Percentiles rank a stretch among this genome's conserved stretches.
Conservation (phyloP, 331 rosid genomes). For the Phaseolus coccineus region DNA sequence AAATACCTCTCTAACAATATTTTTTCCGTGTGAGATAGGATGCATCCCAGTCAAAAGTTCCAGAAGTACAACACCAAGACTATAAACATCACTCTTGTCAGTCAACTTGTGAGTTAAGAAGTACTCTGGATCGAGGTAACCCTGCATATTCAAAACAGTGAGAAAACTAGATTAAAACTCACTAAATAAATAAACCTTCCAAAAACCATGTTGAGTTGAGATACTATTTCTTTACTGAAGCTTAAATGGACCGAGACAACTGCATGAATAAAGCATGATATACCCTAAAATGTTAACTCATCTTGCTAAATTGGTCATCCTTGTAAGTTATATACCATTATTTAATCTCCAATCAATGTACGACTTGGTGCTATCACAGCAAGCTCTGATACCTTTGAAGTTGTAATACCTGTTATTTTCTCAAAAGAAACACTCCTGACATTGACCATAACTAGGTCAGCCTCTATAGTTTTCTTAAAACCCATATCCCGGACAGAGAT, state of each 20-base stretch:
- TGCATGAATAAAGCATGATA: not conserved
- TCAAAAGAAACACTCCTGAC: slow-evolving; percentile 9
- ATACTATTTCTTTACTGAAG: not conserved
- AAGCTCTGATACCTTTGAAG: not conserved
- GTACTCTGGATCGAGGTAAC: slow-evolving; percentile 97
- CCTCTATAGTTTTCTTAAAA: not conserved
- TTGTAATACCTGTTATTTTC: not conserved
- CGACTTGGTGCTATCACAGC: not conserved
- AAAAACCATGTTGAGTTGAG: not conserved
- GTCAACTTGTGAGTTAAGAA: slow-evolving; percentile 86
- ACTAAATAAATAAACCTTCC: slow-evolving; percentile 12
- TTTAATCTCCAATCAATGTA: not conserved
- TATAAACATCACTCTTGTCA: slow-evolving; percentile 93
- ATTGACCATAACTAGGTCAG: not conserved
- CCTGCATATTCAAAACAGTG: slow-evolving; percentile 58
- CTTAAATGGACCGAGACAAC: not conserved
- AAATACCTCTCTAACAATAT: slow-evolving; percentile 90
- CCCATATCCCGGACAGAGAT: not conserved
- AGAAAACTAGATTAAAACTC: slow-evolving; percentile 1
- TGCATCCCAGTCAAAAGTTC: slow-evolving; percentile 88
- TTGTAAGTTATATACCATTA: not conserved
- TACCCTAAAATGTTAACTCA: not conserved
- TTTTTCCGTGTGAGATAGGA: slow-evolving; percentile 91
- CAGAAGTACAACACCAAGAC: slow-evolving; percentile 89
- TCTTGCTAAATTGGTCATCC: not conserved